Evolutionary conservation across 345 rosid species (phyloP), one percentile per base, ranked within the genome.

Genomic region (Hevea brasiliensis): DNA sequence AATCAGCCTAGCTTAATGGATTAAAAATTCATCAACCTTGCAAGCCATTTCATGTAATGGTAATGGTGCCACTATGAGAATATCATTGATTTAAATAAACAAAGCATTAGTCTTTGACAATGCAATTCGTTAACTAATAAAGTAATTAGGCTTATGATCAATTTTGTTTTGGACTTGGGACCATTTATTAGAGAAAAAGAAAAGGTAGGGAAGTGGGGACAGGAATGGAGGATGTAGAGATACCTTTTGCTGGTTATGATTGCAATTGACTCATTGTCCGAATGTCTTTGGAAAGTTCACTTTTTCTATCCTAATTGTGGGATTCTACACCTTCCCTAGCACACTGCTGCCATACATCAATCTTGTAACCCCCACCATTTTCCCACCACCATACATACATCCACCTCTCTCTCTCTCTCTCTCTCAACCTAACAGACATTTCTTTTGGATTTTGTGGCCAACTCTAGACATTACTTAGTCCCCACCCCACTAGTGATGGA

Each of bases 311-410:
- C 8, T n/a, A 60, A 4, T 27, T 29, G 11, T 23, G 37, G 37
- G 37, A 32, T 32, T 32, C 37, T 32, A 32, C 37, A 32, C 37
- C 37, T 1, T 78, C 74, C 72, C 69, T 83, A 87, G 86, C 87
- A 87, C 84, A 83, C 76, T 81, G 4, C 37, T 32, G 37, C 37
- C 37, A 32, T 32, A 4, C 37, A 32, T 87, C 37, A 32, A 32
- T 4, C 37, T 32, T 32, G 37, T 32, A 32, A 32, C 75, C 2
- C 37, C 37, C 37, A 2, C 37, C 37, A 32, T 32, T 32, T 32
- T 32, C 37, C 4, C 37, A 32, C 37, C 37, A 32, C 37, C 4
- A 32, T 4, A 32, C 37, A 32, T 32, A 32, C 37, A 32, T 32
- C 37, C 37, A 32, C 37, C 37, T 32, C 37, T 32, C 37, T 32